These are phyloP conservation scores for Clarireedia paspali DNA, from an alignment of 2,329 filamentous ascomycete genomes.

Conservation along the genomic window DNA sequence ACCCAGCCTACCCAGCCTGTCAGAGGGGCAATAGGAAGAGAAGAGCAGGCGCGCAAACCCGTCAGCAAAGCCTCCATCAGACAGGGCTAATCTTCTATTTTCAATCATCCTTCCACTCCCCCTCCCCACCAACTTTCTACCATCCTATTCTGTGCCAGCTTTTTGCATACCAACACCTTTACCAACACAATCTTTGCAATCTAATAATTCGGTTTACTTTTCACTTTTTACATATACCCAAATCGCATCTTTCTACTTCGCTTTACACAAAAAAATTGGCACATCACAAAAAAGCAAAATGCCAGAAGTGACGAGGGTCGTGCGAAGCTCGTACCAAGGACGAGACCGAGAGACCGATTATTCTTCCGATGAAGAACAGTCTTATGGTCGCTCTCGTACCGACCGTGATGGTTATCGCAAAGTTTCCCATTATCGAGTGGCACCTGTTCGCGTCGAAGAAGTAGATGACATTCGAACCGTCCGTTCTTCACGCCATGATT, in stretches of 20 bases:
- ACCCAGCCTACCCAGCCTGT: too few species aligned
- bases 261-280: too few species aligned
- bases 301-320: slow-evolving; percentile 21
- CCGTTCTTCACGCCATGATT: slow-evolving; percentile 20
- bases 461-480: slow-evolving; percentile 24
- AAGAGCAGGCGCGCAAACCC: background rate
- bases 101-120: too few species aligned
- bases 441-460: slow-evolving; percentile 23
- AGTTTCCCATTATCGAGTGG: slow-evolving; percentile 28
- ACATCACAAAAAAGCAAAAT: slow-evolving; percentile 6
- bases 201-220: too few species aligned
- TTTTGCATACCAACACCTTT: too few species aligned
- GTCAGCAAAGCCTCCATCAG: background rate
- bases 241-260: too few species aligned
- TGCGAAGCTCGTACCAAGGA: slow-evolving; percentile 16
- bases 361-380: slow-evolving; percentile 27
- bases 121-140: too few species aligned
- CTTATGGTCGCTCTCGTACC: slow-evolving; percentile 16
- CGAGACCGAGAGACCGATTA: slow-evolving; percentile 22
- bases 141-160: too few species aligned
- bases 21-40: too few species aligned
- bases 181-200: too few species aligned
- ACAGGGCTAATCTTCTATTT: background rate
- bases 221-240: too few species aligned
- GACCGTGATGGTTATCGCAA: slow-evolving; percentile 23